These are phyloP conservation scores for Ephemerocybe angulata DNA, from an alignment of 768 basidiomycete genomes.

Conservation along the genomic window DNA sequence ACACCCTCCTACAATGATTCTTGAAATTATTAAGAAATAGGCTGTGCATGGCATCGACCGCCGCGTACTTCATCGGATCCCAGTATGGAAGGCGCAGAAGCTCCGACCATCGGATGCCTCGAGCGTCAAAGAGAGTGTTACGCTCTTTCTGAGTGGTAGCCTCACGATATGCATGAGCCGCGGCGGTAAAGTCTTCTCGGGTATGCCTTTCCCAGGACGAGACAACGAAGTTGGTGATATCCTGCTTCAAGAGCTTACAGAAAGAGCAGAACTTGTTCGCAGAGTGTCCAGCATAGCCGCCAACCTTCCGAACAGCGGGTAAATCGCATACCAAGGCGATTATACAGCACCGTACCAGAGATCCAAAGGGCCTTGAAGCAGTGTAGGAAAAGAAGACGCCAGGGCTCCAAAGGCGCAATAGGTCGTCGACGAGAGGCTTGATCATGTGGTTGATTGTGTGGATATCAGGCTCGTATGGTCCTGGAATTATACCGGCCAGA, in stretches of 20 bases:
- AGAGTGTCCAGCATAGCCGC: slow-evolving; percentile 20
- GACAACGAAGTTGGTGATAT: slow-evolving; percentile 16
- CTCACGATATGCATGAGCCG: slow-evolving; percentile 15
- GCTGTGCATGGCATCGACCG: slow-evolving; percentile 39
- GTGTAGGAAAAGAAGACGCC: slow-evolving; percentile 29
- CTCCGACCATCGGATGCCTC: slow-evolving; percentile 25
- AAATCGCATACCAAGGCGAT: slow-evolving; percentile 35
- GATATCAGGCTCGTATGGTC: slow-evolving; percentile 33
- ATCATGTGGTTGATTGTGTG: slow-evolving; percentile 36
- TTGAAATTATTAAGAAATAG: slow-evolving; percentile 27
- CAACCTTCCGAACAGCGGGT: slow-evolving; percentile 28
- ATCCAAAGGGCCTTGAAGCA: slow-evolving; percentile 17
- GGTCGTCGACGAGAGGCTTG: slow-evolving; percentile 33
- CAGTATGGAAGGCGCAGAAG: slow-evolving; percentile 31
- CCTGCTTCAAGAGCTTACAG: slow-evolving; percentile 15
- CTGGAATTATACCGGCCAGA: slow-evolving; percentile 35
- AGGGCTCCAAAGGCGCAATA: slow-evolving; percentile 29
- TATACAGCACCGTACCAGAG: slow-evolving; percentile 24
- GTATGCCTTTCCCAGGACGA: slow-evolving; percentile 14
- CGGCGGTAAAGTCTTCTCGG: slow-evolving; percentile 13
- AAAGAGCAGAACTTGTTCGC: slow-evolving; percentile 22
- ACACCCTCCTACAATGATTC: slow-evolving; percentile 23
- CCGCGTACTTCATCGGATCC: slow-evolving; percentile 22
- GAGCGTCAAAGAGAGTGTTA: slow-evolving; percentile 12
- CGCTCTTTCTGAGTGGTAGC: slow-evolving; percentile 11